Evolutionary conservation across 768 basidiomycete genomes (phyloP), one percentile per base, ranked within the genome.

Genomic region (Leucocoprinus birnbaumii): DNA sequence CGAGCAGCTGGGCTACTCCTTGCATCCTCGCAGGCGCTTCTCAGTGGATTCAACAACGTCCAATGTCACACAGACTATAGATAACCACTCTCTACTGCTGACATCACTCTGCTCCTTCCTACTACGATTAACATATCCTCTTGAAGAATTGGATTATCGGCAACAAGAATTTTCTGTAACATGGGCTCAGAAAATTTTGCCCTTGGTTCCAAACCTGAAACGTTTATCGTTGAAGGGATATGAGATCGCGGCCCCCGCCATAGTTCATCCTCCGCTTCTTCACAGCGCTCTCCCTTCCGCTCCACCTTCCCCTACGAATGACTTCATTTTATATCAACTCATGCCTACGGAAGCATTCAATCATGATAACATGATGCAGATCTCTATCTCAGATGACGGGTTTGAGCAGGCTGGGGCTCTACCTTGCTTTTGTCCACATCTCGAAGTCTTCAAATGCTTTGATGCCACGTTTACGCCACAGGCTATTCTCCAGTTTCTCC

Each of bases 401-500:
- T 13, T 25, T 9, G 43, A 34, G 1, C 24, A 31, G n/a, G 13
- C 3, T 22, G 14, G 13, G 9, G 9, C 6, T 4, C 40, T 14
- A 6, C 25, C 34, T n/a, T 55, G 38, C 40, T 5, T 48, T 24
- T 55, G 53, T 25, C 50, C 46, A 11, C 47, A 52, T 4, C 46
- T 53, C 16, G 47, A 53, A 26, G 31, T 47, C 13, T 41, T 55
- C 19, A 38, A 31, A 43, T 55, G 47, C 5, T 16, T 22, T 16
- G 41, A 37, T 8, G 48, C 47, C 10, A 19, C 42, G 25, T 49
- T 55, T 42, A 18, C 38, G 22, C 16, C n/a, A 46, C n/a, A 48
- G 3, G 22, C 14, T 18, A 44, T 45, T 24, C 22, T 43, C 16
- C 35, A 55, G 4, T 50, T 58, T 27, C 13, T 49, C 18, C 9